Evolutionary conservation across 176 grass and related monocot species (phyloP), one percentile per base, ranked within the genome.

Genomic region (Zoysia pacifica): DNA sequence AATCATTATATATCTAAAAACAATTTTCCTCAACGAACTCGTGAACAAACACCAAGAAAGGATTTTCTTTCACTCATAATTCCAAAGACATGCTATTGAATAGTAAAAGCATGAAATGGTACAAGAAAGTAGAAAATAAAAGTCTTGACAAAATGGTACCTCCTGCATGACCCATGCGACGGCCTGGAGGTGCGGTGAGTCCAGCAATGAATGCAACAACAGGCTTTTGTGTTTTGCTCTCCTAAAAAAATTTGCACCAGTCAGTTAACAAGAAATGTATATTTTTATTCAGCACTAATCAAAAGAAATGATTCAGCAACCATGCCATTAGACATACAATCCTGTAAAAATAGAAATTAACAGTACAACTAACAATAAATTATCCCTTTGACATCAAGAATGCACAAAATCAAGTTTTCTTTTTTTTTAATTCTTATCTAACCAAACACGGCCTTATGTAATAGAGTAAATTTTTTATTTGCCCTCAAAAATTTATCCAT

Each of bases 161-260:
- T 94, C 96, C 96, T 89, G 96, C 96, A 84, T 99, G 96, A 69
- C 96, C 96, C 96, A 99, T 99, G 40, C 96, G 92, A 77, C 96
- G 96, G 50, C 96, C 96, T 5, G 96, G 96, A 51, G 96, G 96
- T 70, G 96, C 96, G 8, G 96, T 99, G 46, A 99, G 96, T 91
- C 93, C 96, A 80, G 96, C 96, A 89, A 99, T 99, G 85, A 99
- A 99, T 82, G 96, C 96, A 83, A 99, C 96, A 73, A 99, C 83
- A 58, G 96, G 96, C 81, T 95, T 99, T 59, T 91, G 63, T 16
- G 96, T 99, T 66, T 91, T 88, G 61, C 96, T 99, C 43, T 86
- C 96, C 96, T 99, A 90, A 63, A 56, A 56, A 59, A 58, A 75
- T 72, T 72, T 58, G 51, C 52, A 67, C 35, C 70, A 48, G 74